A percentile compares a stretch with the other conserved stretches of the same genome.
Evolutionary conservation across 805 yeast species (phyloP).

Genomic region (Lachancea fermentati): DNA sequence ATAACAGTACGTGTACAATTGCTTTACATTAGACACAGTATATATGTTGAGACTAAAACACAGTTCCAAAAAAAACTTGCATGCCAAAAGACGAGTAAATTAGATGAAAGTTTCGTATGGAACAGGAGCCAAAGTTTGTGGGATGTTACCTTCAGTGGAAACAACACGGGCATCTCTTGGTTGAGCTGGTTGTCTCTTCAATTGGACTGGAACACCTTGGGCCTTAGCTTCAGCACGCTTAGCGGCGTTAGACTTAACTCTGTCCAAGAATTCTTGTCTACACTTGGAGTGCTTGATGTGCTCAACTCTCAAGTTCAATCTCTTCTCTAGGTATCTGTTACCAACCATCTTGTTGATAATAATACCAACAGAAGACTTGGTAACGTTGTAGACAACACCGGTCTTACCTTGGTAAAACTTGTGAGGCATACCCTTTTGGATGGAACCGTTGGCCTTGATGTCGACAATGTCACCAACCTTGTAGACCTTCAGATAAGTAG

Average conservation of each 20-base stretch:
- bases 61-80: constrained; percentile 11
- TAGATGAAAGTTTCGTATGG: constrained; percentile 99
- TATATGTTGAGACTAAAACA: constrained; percentile 16
- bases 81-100: constrained; percentile 29
- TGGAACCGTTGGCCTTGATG: constrained; percentile 98
- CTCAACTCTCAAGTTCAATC: constrained; percentile 97
- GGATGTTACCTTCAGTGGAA: constrained; percentile 74
- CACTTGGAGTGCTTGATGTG: constrained; percentile 99
- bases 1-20: constrained; percentile 18
- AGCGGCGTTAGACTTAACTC: constrained; percentile 96
- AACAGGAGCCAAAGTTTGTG: constrained; percentile 98
- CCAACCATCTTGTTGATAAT: constrained; percentile 98
- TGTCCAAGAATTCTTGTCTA: constrained; percentile 97
- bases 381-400: constrained; percentile 97
- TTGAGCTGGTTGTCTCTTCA: constrained; percentile 97
- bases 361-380: constrained; percentile 98
- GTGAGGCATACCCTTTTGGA: constrained; percentile 99
- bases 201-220: constrained; percentile 81
- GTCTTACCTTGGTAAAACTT: constrained; percentile 99
- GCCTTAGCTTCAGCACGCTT: constrained; percentile 92
- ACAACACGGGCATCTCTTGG: constrained; percentile 93
- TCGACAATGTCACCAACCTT: constrained; percentile 99
- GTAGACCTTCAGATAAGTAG: constrained; percentile 96
- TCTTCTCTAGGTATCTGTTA: constrained; percentile 98
- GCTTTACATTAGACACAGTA: constrained; percentile 22